Conservation (phyloP, 73 alveolate species). For the Paramecium primaurelia region DNA sequence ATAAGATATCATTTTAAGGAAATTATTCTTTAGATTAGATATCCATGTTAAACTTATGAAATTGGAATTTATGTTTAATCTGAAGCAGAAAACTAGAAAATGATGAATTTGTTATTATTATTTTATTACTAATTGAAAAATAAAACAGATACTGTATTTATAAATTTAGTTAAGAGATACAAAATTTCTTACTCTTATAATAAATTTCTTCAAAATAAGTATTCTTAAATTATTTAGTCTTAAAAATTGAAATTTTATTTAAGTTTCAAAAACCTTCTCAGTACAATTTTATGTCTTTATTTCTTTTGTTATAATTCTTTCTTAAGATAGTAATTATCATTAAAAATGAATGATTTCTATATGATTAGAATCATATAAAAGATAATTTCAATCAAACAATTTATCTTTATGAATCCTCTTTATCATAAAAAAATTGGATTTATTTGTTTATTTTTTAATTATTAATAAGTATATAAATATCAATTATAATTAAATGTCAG, state of each 20-base stretch:
- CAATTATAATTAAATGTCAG: not conserved
- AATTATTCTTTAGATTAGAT: not conserved
- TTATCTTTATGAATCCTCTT: not conserved
- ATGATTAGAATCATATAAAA: not conserved
- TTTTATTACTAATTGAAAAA: not conserved
- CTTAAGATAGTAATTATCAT: no score
- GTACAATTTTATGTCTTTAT: no score
- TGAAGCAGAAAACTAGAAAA: not conserved
- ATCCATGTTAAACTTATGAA: not conserved
- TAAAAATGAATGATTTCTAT: no score
- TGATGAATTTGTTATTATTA: not conserved
- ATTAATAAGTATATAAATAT: not conserved
- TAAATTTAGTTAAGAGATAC: not conserved
- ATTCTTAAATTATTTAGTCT: no score
- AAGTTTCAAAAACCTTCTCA: no score
- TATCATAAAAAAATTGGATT: not conserved
- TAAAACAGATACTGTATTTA: not conserved
- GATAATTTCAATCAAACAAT: not conserved
- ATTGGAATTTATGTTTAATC: not conserved
- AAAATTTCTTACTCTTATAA: no score
- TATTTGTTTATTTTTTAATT: not conserved
- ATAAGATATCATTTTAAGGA: not conserved
- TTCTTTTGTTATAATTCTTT: no score
- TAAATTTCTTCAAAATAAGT: not conserved
- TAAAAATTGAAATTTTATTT: no score